These are phyloP conservation scores for Corymbia citriodora DNA, from an alignment of 441 rosid genomes.

Conservation along the genomic window DNA sequence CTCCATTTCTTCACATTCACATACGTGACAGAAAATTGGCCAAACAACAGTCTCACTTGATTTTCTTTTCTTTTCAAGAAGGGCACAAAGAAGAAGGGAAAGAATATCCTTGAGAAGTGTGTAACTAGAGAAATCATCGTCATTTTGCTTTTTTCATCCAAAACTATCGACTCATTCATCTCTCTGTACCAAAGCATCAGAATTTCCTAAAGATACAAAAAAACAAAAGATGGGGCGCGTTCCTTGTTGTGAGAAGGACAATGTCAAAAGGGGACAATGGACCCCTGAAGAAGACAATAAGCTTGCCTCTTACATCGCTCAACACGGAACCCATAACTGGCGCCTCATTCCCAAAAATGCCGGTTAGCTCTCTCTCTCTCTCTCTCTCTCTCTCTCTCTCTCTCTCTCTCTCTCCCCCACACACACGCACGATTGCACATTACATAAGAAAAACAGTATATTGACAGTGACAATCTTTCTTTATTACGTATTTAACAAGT, in stretches of 20 bases:
- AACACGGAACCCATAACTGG: slow-evolving; percentile 94
- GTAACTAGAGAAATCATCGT: background rate
- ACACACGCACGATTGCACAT: background rate
- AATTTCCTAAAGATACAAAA: slow-evolving; percentile 3
- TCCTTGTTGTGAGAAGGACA: slow-evolving; percentile 91
- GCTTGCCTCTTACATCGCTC: slow-evolving; percentile 84
- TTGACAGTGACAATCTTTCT: background rate
- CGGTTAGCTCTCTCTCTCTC: slow-evolving; percentile 21
- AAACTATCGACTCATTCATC: background rate
- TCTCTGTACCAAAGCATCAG: background rate
- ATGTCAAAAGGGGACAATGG: slow-evolving; percentile 94
- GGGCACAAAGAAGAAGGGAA: background rate
- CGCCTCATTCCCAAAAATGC: slow-evolving; percentile 95
- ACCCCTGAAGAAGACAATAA: slow-evolving; percentile 96
- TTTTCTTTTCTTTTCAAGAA: slow-evolving; percentile 1
- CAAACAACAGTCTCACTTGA: background rate
- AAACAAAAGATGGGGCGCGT: slow-evolving; percentile 65
- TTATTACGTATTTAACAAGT: background rate
- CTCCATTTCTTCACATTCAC: background rate
- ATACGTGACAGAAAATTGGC: background rate
- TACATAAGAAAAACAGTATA: background rate
- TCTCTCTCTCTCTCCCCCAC: too few relatives aligned
- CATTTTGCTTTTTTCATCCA: background rate
- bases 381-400: background rate
- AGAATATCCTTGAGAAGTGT: background rate